phyloP scores from a whole-genome alignment of 108 stramenopile species.

The Chaetoceros muelleri region DNA sequence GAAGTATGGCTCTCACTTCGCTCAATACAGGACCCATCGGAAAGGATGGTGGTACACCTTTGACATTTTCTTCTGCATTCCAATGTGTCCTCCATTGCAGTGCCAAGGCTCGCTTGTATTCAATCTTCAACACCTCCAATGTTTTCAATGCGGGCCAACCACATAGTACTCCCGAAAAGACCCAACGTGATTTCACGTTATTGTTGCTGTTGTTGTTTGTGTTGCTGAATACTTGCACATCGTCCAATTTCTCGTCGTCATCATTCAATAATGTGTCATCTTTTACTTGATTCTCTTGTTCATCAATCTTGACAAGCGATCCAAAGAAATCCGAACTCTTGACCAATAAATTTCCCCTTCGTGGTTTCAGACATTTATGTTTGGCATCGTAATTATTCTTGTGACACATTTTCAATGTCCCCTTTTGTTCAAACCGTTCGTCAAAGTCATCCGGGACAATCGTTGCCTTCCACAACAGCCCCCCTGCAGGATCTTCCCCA shows the following conservation, averaged over 20 bases:
- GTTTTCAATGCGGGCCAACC: constrained; percentile 49
- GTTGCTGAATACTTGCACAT: neutral
- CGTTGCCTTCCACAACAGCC: constrained; percentile 22
- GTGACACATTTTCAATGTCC: constrained; percentile 13
- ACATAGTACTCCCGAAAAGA: constrained; percentile 48
- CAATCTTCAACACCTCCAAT: constrained; percentile 36
- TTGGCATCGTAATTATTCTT: constrained; percentile 35
- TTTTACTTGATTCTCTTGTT: constrained; percentile 12
- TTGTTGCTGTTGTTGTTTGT: too few species aligned
- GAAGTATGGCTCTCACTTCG: constrained; percentile 22
- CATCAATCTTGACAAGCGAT: constrained; percentile 34
- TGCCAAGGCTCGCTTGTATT: constrained; percentile 16
- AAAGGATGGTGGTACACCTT: constrained; percentile 20
- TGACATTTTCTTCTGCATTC: constrained; percentile 17
- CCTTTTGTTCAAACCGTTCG: constrained; percentile 20
- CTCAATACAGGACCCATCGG: constrained; percentile 8
- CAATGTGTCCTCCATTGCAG: constrained; percentile 19
- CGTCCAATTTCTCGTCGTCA: neutral
- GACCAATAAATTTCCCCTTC: constrained; percentile 29
- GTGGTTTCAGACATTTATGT: constrained; percentile 27
- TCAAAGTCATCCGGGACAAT: constrained; percentile 23
- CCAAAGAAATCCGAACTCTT: constrained; percentile 28
- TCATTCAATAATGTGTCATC: too few species aligned
- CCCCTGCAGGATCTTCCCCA: neutral
- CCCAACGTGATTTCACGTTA: constrained; percentile 24